These are phyloP conservation scores for Podaxis sp. DNA, from an alignment of 768 basidiomycete species.

Conservation along the genomic window DNA sequence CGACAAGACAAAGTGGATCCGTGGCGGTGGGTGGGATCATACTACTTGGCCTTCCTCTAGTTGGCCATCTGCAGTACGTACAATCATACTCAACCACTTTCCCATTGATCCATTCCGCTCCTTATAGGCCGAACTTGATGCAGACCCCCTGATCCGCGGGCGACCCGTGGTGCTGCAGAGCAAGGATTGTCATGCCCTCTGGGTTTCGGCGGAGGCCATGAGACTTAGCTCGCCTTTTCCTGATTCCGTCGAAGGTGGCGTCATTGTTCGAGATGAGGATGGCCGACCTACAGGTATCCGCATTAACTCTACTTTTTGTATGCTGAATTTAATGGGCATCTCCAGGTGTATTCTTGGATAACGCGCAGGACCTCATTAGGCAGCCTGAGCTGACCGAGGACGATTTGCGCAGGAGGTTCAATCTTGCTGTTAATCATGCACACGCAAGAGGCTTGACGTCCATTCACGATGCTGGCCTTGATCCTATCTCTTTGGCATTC, in stretches of 20 bases:
- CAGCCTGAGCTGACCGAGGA: slow-evolving; percentile 63
- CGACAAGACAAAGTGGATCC: slow-evolving; percentile 62
- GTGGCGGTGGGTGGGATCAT: slow-evolving; percentile 92
- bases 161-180: slow-evolving; percentile 77
- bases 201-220: slow-evolving; percentile 73
- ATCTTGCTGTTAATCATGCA: slow-evolving; percentile 64
- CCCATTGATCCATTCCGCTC: slow-evolving; percentile 7
- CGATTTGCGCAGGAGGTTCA: slow-evolving; percentile 62
- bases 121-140: slow-evolving; percentile 66
- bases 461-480: slow-evolving; percentile 83
- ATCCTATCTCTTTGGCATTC: slow-evolving; percentile 69
- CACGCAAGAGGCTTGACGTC: slow-evolving; percentile 74
- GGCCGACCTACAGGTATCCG: slow-evolving; percentile 71
- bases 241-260: slow-evolving; percentile 71
- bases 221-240: slow-evolving; percentile 63
- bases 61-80: slow-evolving; percentile 69
- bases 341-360: slow-evolving; percentile 77
- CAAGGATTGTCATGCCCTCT: slow-evolving; percentile 88
- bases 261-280: slow-evolving; percentile 65
- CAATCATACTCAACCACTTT: neutral
- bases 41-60: slow-evolving; percentile 61
- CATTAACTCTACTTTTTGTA: slow-evolving; percentile 6
- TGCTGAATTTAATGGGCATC: slow-evolving; percentile 9
- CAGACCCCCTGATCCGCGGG: slow-evolving; percentile 63
- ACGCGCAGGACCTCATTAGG: slow-evolving; percentile 75